Base-by-base conservation (phyloP, 2,329 filamentous ascomycete species). In the Biscogniauxia mediterranea region DNA sequence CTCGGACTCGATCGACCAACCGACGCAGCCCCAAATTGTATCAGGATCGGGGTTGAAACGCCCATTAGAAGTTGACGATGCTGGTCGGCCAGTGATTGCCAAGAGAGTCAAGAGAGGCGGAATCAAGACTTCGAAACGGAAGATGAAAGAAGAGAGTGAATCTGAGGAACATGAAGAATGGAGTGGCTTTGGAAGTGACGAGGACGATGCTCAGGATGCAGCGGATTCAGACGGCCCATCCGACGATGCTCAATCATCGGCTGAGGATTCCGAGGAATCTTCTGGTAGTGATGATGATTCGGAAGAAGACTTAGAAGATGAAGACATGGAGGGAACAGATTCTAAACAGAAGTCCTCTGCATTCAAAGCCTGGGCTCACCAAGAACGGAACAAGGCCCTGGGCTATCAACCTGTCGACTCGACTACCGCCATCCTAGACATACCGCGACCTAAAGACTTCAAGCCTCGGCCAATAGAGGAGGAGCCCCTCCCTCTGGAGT, bases 331-430 rank as follows among this genome's bases (percentile, higher is more conserved):
- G 11, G 68, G 58, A 21, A 57, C 63, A 74, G 77, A 6, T 57
- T 75, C 66, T 66, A 78, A 74, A 69, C 71, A 77, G 64, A 76
- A 78, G 60, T 79, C 78, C 51, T 86, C 85, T 1, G 92, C 92
- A 0, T 99, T 99, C 82, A 98, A 98, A 75, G 85, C 89, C 2
- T 99, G 95, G 95, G 95, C 95, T 20, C 87, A 89, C 28, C 87
- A 91, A 69, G 90, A 95, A 75, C 85, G 93, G 60, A 97, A 97
- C 69, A 85, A 94, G 69, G 89, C 91, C 4, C 80, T 96, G 32
- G 93, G 93, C 0, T 88, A 84, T 67, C 67, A 82, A 60, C 79
- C 84, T 2, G 75, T 77, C 46, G 77, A 80, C 13, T 75, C 75
- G 38, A 75, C 70, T n/a, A 74, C 79, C 26, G 75, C 77, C 7